A percentile compares a stretch with the other conserved stretches of the same genome.
Conservation (phyloP, 1,139 yeast genomes). For the Tardiomyces digboiensis region DNA sequence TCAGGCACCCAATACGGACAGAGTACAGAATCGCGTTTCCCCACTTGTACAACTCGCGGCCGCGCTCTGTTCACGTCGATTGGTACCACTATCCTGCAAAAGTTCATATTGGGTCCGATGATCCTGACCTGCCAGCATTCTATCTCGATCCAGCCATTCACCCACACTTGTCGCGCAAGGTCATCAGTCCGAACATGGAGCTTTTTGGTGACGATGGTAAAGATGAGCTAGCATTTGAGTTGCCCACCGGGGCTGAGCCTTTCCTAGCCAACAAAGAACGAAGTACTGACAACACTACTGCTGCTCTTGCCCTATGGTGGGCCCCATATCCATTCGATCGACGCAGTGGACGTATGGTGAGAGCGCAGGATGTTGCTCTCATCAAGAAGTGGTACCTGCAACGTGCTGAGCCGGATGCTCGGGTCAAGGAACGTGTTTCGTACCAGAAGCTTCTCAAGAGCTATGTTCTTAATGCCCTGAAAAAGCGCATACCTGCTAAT, state of each 20-base stretch:
- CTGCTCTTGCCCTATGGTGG: conserved; percentile 59
- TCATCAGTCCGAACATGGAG: no score
- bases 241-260: conserved; percentile 34
- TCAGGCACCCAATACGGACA: conserved; percentile 64
- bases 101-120: conserved; percentile 38
- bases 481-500: conserved; percentile 29
- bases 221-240: background rate
- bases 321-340: conserved; percentile 84
- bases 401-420: conserved; percentile 48
- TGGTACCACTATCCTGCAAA: conserved; percentile 56
- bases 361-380: conserved; percentile 88
- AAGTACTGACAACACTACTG: conserved; percentile 40
- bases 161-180: conserved; percentile 29
- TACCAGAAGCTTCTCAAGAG: conserved; percentile 79
- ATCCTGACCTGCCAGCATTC: conserved; percentile 48
- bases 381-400: conserved; percentile 76
- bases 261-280: conserved; percentile 37
- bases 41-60: conserved; percentile 70
- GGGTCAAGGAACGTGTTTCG: conserved; percentile 73
- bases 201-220: conserved; percentile 11
- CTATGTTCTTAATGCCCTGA: conserved; percentile 60
- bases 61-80: conserved; percentile 50
- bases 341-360: conserved; percentile 56
- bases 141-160: conserved; percentile 44
- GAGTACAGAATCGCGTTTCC: conserved; percentile 88